Evolutionary conservation across 371 early-diverging fungal genomes (phyloP).

Genomic region (Nosema granulosis): DNA sequence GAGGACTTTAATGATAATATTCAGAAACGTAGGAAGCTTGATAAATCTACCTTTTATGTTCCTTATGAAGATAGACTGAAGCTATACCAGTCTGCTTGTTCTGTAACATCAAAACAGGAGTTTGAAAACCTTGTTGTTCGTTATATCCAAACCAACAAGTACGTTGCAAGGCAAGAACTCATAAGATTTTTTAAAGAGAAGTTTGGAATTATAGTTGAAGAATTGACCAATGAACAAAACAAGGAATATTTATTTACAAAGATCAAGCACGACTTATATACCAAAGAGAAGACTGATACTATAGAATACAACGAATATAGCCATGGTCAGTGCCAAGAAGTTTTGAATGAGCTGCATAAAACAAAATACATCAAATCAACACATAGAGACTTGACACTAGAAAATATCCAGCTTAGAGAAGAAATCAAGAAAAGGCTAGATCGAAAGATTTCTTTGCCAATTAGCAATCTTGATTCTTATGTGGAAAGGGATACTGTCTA

Average conservation of each 20-base stretch:
- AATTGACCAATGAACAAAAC: too few species aligned
- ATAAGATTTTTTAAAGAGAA: constrained; percentile 3
- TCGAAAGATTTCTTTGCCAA: background rate
- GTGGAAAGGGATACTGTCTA: constrained; percentile 30
- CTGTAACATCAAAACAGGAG: too few species aligned
- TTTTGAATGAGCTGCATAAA: constrained; percentile 3
- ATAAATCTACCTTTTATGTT: too few species aligned
- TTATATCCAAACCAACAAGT: too few species aligned
- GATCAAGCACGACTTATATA: constrained; percentile 6
- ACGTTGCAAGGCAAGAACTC: background rate
- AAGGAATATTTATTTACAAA: constrained; percentile 19
- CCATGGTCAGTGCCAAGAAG: background rate
- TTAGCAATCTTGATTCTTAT: background rate
- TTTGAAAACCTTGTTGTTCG: too few species aligned
- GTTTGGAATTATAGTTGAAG: background rate
- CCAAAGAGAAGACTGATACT: background rate
- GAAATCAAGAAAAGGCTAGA: background rate
- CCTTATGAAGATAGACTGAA: constrained; percentile 11
- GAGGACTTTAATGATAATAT: background rate
- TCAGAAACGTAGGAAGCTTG: background rate
- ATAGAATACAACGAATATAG: background rate
- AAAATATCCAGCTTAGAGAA: background rate
- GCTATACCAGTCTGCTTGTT: background rate
- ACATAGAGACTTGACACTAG: background rate
- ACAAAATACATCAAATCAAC: background rate